Percentiles rank a stretch among this genome's conserved stretches.
phyloP scores from a whole-genome alignment of 495 filamentous ascomycete genomes.

The Hypoxylon cercidicola region DNA sequence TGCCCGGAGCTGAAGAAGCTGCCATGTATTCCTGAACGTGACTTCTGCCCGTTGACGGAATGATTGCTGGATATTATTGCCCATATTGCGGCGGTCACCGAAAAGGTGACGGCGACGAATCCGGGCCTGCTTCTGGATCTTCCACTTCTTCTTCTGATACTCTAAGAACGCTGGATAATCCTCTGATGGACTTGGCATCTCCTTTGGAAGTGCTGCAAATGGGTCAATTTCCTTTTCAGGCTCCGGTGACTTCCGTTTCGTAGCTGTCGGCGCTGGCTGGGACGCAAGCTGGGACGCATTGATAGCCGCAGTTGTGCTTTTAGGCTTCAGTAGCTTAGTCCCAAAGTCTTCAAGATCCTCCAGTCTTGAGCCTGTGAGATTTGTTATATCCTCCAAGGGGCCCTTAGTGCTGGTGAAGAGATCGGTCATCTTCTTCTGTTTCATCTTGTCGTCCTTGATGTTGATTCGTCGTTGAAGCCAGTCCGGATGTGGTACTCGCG shows the following conservation, averaged over 20 bases:
- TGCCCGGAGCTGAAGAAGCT: conserved; percentile 85
- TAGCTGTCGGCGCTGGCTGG: conserved; percentile 55
- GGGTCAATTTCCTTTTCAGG: conserved; percentile 74
- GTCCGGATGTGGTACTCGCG: conserved; percentile 91
- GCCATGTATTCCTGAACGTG: conserved; percentile 92
- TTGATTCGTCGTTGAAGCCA: conserved; percentile 96
- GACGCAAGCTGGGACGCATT: conserved; percentile 59
- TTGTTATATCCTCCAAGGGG: conserved; percentile 77
- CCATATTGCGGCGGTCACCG: conserved; percentile 77
- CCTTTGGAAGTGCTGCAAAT: conserved; percentile 82
- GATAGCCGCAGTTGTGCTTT: conserved; percentile 69
- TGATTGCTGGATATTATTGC: conserved; percentile 82
- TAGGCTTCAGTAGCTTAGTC: conserved; percentile 73
- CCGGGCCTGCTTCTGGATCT: conserved; percentile 93
- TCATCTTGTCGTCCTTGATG: conserved; percentile 93
- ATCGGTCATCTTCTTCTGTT: conserved; percentile 98
- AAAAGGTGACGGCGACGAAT: conserved; percentile 90
- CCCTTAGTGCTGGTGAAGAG: conserved; percentile 76
- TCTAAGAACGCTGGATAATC: conserved; percentile 90
- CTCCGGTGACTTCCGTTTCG: conserved; percentile 86
- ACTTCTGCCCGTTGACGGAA: conserved; percentile 92
- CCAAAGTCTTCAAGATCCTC: conserved; percentile 92
- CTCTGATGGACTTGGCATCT: conserved; percentile 85
- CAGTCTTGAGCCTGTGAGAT: conserved; percentile 61
- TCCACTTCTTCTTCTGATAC: conserved; percentile 99